These are phyloP conservation scores for Psilocybe cyanescens DNA, from an alignment of 768 basidiomycete genomes.

Conservation along the genomic window DNA sequence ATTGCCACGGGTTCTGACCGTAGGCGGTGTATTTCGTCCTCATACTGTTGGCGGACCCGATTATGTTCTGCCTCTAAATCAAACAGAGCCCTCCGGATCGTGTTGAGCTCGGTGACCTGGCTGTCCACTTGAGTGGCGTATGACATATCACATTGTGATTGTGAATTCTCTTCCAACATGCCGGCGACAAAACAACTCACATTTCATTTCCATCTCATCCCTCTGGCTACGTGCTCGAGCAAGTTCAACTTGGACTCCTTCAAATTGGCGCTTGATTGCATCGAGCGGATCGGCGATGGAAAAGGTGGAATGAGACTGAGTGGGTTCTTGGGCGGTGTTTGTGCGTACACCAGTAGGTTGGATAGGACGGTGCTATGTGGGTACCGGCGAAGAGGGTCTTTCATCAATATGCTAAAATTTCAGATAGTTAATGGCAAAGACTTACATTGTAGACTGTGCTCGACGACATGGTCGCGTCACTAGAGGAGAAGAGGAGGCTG, in stretches of 20 bases:
- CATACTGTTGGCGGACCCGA: constrained; percentile 76
- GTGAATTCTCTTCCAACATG: background rate
- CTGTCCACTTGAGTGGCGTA: constrained; percentile 50
- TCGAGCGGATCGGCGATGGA: constrained; percentile 65
- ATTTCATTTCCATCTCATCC: constrained; percentile 82
- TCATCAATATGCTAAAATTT: too few species aligned
- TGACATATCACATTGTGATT: background rate
- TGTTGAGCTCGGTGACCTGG: constrained; percentile 80
- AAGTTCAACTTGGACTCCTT: constrained; percentile 65
- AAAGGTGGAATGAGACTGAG: constrained; percentile 43
- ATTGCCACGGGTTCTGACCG: constrained; percentile 53
- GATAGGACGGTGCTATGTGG: constrained; percentile 46
- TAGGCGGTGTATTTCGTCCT: constrained; percentile 69
- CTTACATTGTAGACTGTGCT: constrained; percentile 32
- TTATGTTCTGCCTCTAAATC: constrained; percentile 81
- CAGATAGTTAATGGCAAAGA: background rate
- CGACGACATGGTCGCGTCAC: constrained; percentile 24
- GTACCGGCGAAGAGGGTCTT: background rate
- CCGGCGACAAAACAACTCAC: constrained; percentile 45
- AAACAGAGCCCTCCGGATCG: constrained; percentile 78
- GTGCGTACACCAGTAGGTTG: constrained; percentile 44
- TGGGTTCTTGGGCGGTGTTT: constrained; percentile 37
- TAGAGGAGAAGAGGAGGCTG: constrained; percentile 2
- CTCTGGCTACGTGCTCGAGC: constrained; percentile 65
- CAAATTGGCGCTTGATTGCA: constrained; percentile 79